A percentile compares a stretch with the other conserved stretches of the same genome.
These are phyloP conservation scores for Alternaria sp. DNA, from an alignment of 2,329 filamentous ascomycete genomes.

Conservation along the genomic window DNA sequence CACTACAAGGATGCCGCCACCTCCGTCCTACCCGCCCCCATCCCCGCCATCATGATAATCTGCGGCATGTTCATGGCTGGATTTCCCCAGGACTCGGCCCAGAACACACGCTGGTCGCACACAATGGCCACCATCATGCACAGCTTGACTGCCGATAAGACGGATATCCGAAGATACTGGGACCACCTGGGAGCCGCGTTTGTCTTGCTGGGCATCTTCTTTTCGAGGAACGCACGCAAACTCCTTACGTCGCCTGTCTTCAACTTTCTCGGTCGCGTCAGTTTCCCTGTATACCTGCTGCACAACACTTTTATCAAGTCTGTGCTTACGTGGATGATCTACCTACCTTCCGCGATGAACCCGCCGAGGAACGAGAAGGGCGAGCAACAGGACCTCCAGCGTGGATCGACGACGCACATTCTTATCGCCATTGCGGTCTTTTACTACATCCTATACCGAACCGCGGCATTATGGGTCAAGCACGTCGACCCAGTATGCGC, in stretches of 20 bases:
- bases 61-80: constrained; percentile 65
- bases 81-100: constrained; percentile 63
- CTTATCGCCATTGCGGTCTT: constrained; percentile 44
- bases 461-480: constrained; percentile 41
- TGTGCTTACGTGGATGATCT: constrained; percentile 66
- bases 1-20: constrained; percentile 57
- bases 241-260: constrained; percentile 62
- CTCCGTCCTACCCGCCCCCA: constrained; percentile 54
- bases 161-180: constrained; percentile 59
- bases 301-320: constrained; percentile 67
- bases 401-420: constrained; percentile 40
- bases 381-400: constrained; percentile 43
- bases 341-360: constrained; percentile 48
- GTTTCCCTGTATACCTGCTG: constrained; percentile 69
- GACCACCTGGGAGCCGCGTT: constrained; percentile 58
- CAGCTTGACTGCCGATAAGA: constrained; percentile 55
- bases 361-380: constrained; percentile 45
- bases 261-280: constrained; percentile 68
- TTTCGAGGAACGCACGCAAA: constrained; percentile 59
- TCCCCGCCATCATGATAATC: constrained; percentile 59
- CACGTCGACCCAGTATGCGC: constrained; percentile 46
- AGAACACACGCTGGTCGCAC: constrained; percentile 63
- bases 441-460: constrained; percentile 45
- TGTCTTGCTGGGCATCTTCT: constrained; percentile 60
- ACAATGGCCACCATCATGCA: constrained; percentile 52